Base-by-base conservation (phyloP, 441 rosid species). In the Populus hybrid region DNA sequence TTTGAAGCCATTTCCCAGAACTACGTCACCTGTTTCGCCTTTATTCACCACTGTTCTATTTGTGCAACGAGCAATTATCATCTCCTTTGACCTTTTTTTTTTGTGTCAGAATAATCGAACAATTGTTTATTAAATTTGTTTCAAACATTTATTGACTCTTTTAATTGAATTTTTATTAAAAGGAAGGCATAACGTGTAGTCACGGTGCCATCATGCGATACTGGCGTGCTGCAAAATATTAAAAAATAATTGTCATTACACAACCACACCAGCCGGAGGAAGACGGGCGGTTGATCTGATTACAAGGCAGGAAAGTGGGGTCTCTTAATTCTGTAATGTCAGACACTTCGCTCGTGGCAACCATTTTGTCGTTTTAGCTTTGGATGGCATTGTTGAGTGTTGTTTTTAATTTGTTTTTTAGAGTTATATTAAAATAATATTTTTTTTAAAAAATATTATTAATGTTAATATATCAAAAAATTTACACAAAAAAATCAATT, bases 1-100 rank as follows among this genome's bases (percentile, higher is more conserved):
- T 35, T 72, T 68, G 71, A 74, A 32, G 42, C 81, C 38, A 75
- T 78, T 42, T 9, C 26, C 18, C 9, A 65, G 40, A 61, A 67
- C 68, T 34, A 75, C 79, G 74, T 68, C 81, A 72, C 59, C 64
- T 61, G n/a, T 68, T 81, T 75, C 0, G 75, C 79, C 75, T 28
- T 78, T 38, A 68, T 78, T 71, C 11, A 8, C 36, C 18, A 46
- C 21, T 7, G 11, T 50, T 11, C 35, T 21, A 26, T 69, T 24
- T 54, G 1, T 10, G 21, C 36, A 61, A 38, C 21, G 40, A 20
- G 5, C 23, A 30, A 20, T 50, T 28, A 72, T 78, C 46, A 35
- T 30, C 63, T 28, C 16, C n/a, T 63, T 61, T 42, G 2, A 5
- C 5, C 8, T 30, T 35, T 2, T 3, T 18, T 34, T 35, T 18